These are phyloP conservation scores for Rhodomyrtus psidioides DNA, from an alignment of 441 rosid species.

Conservation along the genomic window DNA sequence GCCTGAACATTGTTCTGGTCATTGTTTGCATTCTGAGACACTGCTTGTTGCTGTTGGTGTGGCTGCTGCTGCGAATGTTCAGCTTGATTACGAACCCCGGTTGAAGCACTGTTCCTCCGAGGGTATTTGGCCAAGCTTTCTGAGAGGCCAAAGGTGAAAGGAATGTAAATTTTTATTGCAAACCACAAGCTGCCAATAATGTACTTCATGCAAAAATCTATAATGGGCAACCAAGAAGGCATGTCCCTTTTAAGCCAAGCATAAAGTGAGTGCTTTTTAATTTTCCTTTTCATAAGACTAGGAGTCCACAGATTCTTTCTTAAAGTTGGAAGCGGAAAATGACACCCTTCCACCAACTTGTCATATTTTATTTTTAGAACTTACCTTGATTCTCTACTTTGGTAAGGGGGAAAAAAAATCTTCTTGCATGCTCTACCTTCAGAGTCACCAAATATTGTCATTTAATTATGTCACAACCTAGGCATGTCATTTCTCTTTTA, in stretches of 20 bases:
- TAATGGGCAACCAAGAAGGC: not conserved
- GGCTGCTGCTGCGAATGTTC: slow-evolving; percentile 41
- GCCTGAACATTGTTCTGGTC: slow-evolving; percentile 54
- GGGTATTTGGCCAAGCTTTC: slow-evolving; percentile 98
- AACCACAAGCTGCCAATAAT: not conserved
- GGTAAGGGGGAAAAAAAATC: not conserved
- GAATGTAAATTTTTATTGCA: not conserved
- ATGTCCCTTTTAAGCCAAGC: not conserved
- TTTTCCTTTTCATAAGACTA: not conserved
- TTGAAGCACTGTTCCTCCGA: slow-evolving; percentile 52
- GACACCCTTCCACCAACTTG: not conserved
- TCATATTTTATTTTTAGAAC: not conserved
- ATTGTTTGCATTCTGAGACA: slow-evolving; percentile 36
- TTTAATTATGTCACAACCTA: not conserved
- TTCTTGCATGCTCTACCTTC: not conserved
- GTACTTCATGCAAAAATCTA: not conserved
- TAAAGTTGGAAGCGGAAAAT: not conserved
- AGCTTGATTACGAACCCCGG: slow-evolving; percentile 44
- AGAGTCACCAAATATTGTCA: not conserved
- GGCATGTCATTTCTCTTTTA: not conserved
- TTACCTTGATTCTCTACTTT: not conserved
- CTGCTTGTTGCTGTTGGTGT: slow-evolving; percentile 47
- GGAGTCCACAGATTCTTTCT: not conserved
- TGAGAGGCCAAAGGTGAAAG: slow-evolving; percentile 11
- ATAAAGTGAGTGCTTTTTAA: not conserved